These are phyloP conservation scores for Amanita rubescens DNA, from an alignment of 768 basidiomycete genomes.

Conservation along the genomic window DNA sequence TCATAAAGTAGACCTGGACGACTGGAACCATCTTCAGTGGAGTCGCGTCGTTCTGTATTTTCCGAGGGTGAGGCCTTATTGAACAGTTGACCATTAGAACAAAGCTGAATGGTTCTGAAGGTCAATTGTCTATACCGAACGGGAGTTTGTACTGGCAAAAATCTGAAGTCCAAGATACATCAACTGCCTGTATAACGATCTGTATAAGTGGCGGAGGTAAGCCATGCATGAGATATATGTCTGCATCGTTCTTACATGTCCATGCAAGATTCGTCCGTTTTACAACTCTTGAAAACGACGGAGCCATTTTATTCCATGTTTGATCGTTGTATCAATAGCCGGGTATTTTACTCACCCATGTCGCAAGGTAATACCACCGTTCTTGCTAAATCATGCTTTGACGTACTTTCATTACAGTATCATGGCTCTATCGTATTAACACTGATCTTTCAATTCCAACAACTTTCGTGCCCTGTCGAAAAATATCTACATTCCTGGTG, in stretches of 20 bases:
- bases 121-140: background rate
- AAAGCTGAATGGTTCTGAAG: background rate
- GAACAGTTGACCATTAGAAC: background rate
- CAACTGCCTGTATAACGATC: constrained; percentile 35
- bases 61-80: background rate
- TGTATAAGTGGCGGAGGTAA: constrained; percentile 33
- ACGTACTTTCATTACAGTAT: background rate
- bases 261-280: background rate
- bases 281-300: background rate
- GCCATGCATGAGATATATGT: background rate
- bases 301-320: background rate
- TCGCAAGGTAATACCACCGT: background rate
- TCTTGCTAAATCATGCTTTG: background rate
- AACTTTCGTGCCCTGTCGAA: constrained; percentile 46
- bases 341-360: background rate
- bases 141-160: constrained; percentile 37
- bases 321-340: background rate
- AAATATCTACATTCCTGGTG: constrained; percentile 32
- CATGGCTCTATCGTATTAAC: background rate
- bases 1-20: constrained; percentile 38
- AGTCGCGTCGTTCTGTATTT: background rate
- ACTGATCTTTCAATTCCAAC: constrained; percentile 17
- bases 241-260: background rate
- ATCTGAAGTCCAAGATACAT: constrained; percentile 34
- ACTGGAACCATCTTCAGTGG: constrained; percentile 17